phyloP scores from a whole-genome alignment of 2,329 filamentous ascomycete species.

The Cladosporium velox region DNA sequence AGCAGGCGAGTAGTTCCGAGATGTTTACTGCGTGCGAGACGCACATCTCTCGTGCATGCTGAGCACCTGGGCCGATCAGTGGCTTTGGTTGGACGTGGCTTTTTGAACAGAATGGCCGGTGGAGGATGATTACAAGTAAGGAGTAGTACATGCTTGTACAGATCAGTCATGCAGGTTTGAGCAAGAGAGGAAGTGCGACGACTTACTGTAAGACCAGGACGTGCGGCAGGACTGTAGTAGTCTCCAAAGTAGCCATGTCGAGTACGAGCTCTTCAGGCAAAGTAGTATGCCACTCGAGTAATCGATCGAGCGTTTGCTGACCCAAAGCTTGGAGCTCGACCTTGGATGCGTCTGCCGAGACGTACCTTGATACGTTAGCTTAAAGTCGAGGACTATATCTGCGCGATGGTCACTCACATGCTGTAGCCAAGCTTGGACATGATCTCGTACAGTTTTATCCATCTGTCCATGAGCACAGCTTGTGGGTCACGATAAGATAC shows the following conservation, averaged over 20 bases:
- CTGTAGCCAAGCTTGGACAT: background rate
- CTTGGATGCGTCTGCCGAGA: background rate
- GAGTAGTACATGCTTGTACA: background rate
- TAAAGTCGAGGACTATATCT: background rate
- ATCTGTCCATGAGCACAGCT: background rate
- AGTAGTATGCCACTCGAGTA: background rate
- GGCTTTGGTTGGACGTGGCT: background rate
- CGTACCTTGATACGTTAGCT: background rate
- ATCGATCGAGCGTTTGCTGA: background rate
- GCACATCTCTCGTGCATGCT: conserved; percentile 4
- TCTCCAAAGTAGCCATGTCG: background rate
- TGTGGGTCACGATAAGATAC: background rate
- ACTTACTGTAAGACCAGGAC: background rate
- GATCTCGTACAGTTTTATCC: background rate
- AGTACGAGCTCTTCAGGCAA: background rate
- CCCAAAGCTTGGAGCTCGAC: background rate
- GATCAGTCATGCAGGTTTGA: background rate
- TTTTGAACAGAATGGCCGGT: conserved; percentile 5
- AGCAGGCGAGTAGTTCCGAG: background rate
- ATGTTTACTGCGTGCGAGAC: background rate
- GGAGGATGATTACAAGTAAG: background rate
- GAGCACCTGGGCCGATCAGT: background rate
- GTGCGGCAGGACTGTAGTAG: background rate
- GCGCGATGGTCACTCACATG: background rate
- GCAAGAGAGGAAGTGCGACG: background rate